These are phyloP conservation scores for Aspergillus clavatus DNA, from an alignment of 2,329 filamentous ascomycete species.

Conservation along the genomic window DNA sequence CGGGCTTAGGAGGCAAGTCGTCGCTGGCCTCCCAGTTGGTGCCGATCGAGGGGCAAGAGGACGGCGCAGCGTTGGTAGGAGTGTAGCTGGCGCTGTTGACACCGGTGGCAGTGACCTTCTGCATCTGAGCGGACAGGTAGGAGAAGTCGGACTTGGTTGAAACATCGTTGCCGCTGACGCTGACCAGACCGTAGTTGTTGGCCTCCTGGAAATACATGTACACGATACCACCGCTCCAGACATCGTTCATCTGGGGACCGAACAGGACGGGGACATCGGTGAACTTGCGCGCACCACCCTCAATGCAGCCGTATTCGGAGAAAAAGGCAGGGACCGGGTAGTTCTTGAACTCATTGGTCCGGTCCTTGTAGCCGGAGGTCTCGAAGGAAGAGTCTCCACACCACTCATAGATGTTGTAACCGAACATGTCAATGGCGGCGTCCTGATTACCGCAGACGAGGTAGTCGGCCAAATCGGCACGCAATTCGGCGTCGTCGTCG, in stretches of 20 bases:
- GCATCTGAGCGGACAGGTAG: constrained; percentile 65
- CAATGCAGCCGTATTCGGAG: constrained; percentile 96
- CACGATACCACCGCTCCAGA: constrained; percentile 94
- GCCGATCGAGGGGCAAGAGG: constrained; percentile 64
- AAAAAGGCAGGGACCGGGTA: constrained; percentile 97
- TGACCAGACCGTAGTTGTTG: constrained; percentile 70
- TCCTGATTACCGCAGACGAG: constrained; percentile 77
- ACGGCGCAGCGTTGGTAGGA: constrained; percentile 64
- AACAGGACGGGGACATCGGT: constrained; percentile 81
- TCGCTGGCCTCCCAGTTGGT: constrained; percentile 63
- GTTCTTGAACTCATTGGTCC: constrained; percentile 78
- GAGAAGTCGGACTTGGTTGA: constrained; percentile 70
- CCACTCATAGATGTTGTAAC: constrained; percentile 99
- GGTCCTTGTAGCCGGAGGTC: constrained; percentile 72
- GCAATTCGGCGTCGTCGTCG: constrained; percentile 83
- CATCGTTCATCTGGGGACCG: constrained; percentile 70
- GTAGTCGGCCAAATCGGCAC: constrained; percentile 77
- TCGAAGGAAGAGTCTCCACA: constrained; percentile 78
- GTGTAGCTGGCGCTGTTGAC: constrained; percentile 65
- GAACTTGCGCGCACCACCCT: constrained; percentile 66
- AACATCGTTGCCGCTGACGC: constrained; percentile 61
- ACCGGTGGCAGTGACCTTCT: constrained; percentile 60
- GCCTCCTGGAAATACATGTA: constrained; percentile 96
- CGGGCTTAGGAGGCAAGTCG: constrained; percentile 74
- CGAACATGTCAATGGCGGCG: constrained; percentile 88